Base-by-base conservation (phyloP, 208 protist genomes). In the Crithidia fasciculata region DNA sequence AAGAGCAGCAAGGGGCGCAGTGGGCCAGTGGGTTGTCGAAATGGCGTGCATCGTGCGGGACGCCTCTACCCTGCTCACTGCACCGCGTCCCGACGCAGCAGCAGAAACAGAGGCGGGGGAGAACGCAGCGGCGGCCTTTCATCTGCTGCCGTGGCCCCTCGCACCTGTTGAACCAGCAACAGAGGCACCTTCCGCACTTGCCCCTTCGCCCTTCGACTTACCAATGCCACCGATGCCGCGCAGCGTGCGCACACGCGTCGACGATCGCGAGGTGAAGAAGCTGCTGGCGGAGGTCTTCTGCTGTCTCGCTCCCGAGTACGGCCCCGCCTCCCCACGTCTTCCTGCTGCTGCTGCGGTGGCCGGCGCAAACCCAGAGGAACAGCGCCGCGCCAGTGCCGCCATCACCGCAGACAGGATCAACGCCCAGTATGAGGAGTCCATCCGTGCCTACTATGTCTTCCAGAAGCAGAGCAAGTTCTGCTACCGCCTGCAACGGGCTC, bases 381-480 rank as follows among this genome's bases (percentile, higher is more conserved):
- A 13, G 37, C 40, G 8, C 43, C 19, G 4, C 10, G 19, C 59
- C 10, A 45, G 43, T 9, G n/a, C 52, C 8, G 41, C 54, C 6
- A 83, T 95, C 40, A 79, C 74, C 8, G 58, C 82, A 2, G 80
- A 92, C n/a, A 76, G 78, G 4, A 63, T 96, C 28, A 82, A 39
- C 41, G 92, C 88, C 16, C 81, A 92, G 52, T 96, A 91, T 67
- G 86, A 96, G 60, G 92, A 94, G 43, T 54, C 78, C 15, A 88
- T 94, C 62, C 85, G 89, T 4, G 81, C 81, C 15, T 96, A 94
- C 74, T 95, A 96, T 72, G 92, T 86, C 36, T 73, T 74, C 40
- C 92, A 96, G 69, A 96, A 96, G 72, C 77, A 87, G 19, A 92
- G 74, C 74, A 77, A 76, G 52, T 96, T 85, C 82, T 96, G 92